phyloP scores from a whole-genome alignment of 2,329 filamentous ascomycete species.

The Pestalotiopsis sp. region DNA sequence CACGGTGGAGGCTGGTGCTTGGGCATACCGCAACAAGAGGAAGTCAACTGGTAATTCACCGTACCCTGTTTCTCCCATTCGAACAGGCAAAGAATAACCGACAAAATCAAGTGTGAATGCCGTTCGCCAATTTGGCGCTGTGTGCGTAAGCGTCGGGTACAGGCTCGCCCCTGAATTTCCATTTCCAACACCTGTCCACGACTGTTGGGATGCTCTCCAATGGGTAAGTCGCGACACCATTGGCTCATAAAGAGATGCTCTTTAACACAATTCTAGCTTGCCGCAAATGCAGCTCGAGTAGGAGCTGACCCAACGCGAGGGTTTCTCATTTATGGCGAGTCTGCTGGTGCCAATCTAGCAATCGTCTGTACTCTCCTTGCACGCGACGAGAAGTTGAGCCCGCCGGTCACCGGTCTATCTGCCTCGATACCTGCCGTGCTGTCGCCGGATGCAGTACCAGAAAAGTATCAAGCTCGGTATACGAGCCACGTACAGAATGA shows the following conservation, averaged over 20 bases:
- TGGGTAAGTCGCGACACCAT: neutral
- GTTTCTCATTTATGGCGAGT: neutral
- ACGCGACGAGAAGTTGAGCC: neutral
- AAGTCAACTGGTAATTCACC: neutral
- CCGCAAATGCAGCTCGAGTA: neutral
- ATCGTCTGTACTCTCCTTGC: neutral
- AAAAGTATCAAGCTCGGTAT: neutral
- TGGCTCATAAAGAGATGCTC: neutral
- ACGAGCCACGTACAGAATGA: neutral
- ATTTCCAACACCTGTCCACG: neutral
- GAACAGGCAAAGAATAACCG: neutral
- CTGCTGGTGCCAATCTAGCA: constrained; percentile 6
- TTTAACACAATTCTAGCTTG: neutral
- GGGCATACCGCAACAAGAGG: neutral
- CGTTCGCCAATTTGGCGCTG: neutral
- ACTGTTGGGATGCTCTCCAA: neutral
- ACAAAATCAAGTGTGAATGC: neutral
- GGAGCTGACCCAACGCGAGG: neutral
- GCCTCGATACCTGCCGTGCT: neutral
- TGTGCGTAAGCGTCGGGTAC: neutral
- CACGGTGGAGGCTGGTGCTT: constrained; percentile 9
- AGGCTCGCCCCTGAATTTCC: neutral
- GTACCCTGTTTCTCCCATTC: neutral
- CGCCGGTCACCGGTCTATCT: constrained; percentile 1
- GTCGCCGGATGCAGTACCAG: neutral